Conservation (phyloP, 2,329 filamentous ascomycete species). For the Fusarium veterinarium region DNA sequence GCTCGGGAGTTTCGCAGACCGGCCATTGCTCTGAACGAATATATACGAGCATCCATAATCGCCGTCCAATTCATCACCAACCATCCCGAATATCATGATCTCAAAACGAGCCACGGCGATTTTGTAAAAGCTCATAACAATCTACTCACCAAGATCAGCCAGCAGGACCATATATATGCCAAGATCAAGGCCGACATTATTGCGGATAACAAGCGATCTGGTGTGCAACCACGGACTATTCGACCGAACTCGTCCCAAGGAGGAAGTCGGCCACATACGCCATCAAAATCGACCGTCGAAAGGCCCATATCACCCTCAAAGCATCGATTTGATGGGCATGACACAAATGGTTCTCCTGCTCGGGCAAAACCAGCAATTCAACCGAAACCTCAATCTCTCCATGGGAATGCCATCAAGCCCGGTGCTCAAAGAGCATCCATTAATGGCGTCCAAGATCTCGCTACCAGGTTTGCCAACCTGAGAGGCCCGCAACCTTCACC, state of each 20-base stretch:
- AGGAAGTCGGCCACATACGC: constrained; percentile 29
- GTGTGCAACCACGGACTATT: constrained; percentile 60
- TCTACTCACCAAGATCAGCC: constrained; percentile 63
- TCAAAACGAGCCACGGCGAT: constrained; percentile 66
- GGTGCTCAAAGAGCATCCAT: constrained; percentile 43
- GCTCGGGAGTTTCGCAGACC: constrained; percentile 72
- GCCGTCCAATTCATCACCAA: constrained; percentile 79
- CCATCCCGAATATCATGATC: constrained; percentile 77
- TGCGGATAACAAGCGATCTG: constrained; percentile 71
- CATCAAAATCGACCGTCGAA: constrained; percentile 24
- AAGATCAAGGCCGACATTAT: constrained; percentile 70
- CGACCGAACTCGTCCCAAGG: constrained; percentile 28
- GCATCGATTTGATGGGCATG: constrained; percentile 33
- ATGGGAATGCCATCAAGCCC: constrained; percentile 65
- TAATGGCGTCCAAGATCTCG: constrained; percentile 60
- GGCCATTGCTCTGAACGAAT: constrained; percentile 84
- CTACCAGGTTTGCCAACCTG: constrained; percentile 68
- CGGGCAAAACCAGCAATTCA: constrained; percentile 63
- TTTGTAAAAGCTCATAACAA: constrained; percentile 60
- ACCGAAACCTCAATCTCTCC: constrained; percentile 75
- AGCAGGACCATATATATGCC: constrained; percentile 63
- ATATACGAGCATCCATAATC: constrained; percentile 83
- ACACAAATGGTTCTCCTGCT: constrained; percentile 28
- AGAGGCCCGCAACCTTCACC: constrained; percentile 56
- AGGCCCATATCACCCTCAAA: constrained; percentile 22